phyloP scores from a whole-genome alignment of 169 alveolate species.

The Eimeria mitis region DNA sequence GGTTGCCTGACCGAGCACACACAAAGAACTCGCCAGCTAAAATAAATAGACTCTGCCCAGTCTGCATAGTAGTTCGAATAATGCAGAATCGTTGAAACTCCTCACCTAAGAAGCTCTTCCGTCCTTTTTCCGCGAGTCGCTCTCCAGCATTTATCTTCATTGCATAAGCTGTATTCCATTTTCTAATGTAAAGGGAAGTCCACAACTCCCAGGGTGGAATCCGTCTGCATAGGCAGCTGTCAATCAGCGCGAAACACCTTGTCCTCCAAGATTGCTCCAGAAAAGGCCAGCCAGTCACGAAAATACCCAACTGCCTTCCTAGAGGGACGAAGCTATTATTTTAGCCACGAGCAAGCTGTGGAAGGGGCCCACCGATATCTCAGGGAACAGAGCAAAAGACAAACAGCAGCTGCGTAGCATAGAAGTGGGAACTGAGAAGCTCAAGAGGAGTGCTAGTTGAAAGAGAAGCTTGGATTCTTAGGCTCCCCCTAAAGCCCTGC shows the following conservation, averaged over 20 bases:
- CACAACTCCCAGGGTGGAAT: neutral
- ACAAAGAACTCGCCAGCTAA: neutral
- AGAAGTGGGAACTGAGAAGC: neutral
- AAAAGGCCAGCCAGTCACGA: neutral
- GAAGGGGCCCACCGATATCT: neutral
- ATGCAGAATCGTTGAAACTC: neutral
- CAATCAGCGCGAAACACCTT: neutral
- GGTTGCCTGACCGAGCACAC: conserved; percentile 55
- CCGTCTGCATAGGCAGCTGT: neutral
- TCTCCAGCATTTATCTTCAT: conserved; percentile 19
- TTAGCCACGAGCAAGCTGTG: neutral
- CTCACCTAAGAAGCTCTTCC: conserved; percentile 49
- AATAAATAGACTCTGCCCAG: neutral
- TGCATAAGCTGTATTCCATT: conserved; percentile 2
- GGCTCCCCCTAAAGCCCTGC: neutral
- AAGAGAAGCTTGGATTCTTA: neutral
- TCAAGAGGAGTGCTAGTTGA: neutral
- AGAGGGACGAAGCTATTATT: neutral
- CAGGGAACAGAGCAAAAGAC: neutral
- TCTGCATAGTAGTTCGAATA: no score
- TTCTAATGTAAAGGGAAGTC: neutral
- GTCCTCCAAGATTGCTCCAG: neutral
- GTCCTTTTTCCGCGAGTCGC: conserved; percentile 50
- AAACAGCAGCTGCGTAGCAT: neutral
- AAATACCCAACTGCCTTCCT: neutral